Conservation (phyloP, 208 protist species). For the Phytomonas serpens region DNA sequence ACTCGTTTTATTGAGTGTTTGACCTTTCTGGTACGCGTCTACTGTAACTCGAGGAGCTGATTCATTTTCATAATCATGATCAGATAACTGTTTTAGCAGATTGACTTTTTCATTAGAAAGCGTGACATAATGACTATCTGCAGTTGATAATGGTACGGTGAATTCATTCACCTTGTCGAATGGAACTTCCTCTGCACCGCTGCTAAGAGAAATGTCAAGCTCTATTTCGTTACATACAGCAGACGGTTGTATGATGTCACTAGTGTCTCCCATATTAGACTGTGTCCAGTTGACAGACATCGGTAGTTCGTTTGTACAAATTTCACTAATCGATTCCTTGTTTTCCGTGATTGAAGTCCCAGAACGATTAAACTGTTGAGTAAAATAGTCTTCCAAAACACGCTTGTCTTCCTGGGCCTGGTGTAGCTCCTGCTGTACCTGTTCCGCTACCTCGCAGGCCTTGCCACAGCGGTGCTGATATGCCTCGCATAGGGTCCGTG, state of each 20-base stretch:
- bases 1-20: neutral
- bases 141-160: neutral
- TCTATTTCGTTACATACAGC: neutral
- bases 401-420: neutral
- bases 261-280: neutral
- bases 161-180: neutral
- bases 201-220: neutral
- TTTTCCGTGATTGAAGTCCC: neutral
- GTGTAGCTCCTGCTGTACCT: slow-evolving; percentile 10
- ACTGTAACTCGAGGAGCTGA: neutral
- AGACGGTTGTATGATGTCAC: neutral
- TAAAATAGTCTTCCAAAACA: neutral
- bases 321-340: neutral
- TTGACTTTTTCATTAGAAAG: neutral
- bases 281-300: neutral
- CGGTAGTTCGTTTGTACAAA: neutral
- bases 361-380: neutral
- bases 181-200: neutral
- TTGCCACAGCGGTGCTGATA: slow-evolving; percentile 32
- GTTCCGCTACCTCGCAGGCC: slow-evolving; percentile 33
- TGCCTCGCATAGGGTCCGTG: slow-evolving; percentile 21
- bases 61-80: neutral
- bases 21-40: neutral
- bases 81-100: neutral
- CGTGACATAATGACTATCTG: neutral